These are phyloP conservation scores for Vitis cinerea DNA, from an alignment of 164 flowering plant genomes.

Conservation along the genomic window DNA sequence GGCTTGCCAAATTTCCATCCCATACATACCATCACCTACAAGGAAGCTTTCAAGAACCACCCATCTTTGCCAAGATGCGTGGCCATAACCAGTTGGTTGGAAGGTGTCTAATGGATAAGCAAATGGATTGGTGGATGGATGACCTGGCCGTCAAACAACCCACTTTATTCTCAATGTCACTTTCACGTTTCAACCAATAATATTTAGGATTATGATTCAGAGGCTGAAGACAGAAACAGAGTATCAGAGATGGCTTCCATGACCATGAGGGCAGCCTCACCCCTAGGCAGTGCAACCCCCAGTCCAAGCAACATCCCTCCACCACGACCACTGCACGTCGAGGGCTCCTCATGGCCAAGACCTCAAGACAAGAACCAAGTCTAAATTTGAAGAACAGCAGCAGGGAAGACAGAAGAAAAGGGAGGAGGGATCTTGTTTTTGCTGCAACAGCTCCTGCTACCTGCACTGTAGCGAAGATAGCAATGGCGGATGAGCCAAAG, in stretches of 20 bases:
- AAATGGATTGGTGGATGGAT: too few relatives aligned
- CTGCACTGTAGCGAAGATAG: slow-evolving; percentile 41
- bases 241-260: slow-evolving; percentile 56
- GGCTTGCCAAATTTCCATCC: too few relatives aligned
- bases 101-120: too few relatives aligned
- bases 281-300: slow-evolving; percentile 34
- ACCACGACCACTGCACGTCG: slow-evolving; percentile 18
- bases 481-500: slow-evolving; percentile 63
- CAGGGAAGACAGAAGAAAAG: slow-evolving; percentile 34
- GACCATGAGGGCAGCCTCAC: slow-evolving; percentile 58
- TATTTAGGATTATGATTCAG: background rate
- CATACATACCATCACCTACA: too few relatives aligned
- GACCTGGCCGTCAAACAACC: too few relatives aligned
- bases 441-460: slow-evolving; percentile 67
- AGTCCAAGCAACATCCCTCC: slow-evolving; percentile 21
- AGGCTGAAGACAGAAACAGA: background rate
- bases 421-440: slow-evolving; percentile 70
- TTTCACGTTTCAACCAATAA: background rate
- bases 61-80: too few relatives aligned
- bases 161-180: background rate
- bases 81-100: too few relatives aligned
- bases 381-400: slow-evolving; percentile 10
- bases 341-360: slow-evolving; percentile 40
- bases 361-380: slow-evolving; percentile 22
- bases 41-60: too few relatives aligned